Base-by-base conservation (phyloP, 345 rosid species). In the Brassica rapa region DNA sequence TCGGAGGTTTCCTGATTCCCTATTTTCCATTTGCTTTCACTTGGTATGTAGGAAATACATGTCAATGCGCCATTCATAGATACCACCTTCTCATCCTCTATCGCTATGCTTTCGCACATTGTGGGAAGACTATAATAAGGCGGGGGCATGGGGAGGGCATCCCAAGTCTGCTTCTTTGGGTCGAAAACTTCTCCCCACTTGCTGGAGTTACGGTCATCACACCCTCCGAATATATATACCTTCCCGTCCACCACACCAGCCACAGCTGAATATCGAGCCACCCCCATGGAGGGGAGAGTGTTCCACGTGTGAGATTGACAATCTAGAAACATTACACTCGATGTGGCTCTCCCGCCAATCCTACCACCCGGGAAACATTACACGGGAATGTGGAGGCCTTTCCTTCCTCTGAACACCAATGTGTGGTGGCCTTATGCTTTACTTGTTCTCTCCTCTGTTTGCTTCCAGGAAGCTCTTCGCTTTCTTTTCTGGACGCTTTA, bases 401-500 rank as follows among this genome's bases (percentile, higher is more conserved):
- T 95, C 79, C 98, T 95, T 78, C 99, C 99, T 75, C 82, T 95
- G 73, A 88, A 87, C 60, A 81, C 96, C 30, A 83, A 86, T 1
- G 37, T 81, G 4, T 85, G 89, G 94, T 95, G 98, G 98, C 94
- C 97, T 2, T 93, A 82, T 60, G 90, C 93, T 15, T 41, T 95
- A 19, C 94, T 95, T 76, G 81, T 95, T 74, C 33, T 95, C 75
- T 81, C 96, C 0, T 93, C 99, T 0, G 91, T 95, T 39, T 83
- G 88, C 55, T 86, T 91, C 78, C 98, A 95, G 80, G 99, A 95
- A 84, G 97, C 82, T n/a, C 92, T 91, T 78, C 94, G 99, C 30
- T 67, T 93, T 77, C 87, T 95, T 4, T 86, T 95, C 82, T 95
- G 98, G 99, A 89, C 79, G 81, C 77, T 83, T 78, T 90, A 91